Evolutionary conservation across 2,329 filamentous ascomycete species (phyloP).

Genomic region (Ophiostoma pallidulum): DNA sequence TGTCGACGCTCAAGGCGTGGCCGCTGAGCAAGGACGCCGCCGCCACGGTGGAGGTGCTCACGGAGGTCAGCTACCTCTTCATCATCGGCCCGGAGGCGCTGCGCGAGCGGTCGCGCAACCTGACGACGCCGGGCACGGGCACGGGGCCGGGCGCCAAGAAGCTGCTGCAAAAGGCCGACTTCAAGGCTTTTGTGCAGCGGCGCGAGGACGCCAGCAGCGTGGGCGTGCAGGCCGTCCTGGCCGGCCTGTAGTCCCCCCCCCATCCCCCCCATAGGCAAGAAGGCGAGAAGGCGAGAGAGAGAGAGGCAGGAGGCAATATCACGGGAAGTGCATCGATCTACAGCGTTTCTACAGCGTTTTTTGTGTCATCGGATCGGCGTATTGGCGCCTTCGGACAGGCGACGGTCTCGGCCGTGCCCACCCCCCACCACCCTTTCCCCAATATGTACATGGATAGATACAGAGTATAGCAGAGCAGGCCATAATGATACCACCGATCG

Average conservation of each 20-base stretch:
- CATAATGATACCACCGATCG: slow-evolving; percentile 11
- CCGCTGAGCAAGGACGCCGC: slow-evolving; percentile 59
- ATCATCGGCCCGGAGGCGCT: slow-evolving; percentile 80
- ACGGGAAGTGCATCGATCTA: too few species aligned
- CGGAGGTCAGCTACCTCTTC: slow-evolving; percentile 91
- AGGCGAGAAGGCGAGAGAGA: too few species aligned
- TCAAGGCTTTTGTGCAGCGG: slow-evolving; percentile 75
- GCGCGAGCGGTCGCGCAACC: slow-evolving; percentile 56
- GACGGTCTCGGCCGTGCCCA: too few species aligned
- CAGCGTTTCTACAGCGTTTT: too few species aligned
- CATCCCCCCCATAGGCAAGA: too few species aligned
- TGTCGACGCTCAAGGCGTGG: slow-evolving; percentile 77
- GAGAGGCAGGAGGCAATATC: too few species aligned
- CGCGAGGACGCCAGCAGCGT: slow-evolving; percentile 74
- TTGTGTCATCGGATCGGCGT: too few species aligned
- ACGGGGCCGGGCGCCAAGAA: slow-evolving; percentile 38
- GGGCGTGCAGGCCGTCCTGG: slow-evolving; percentile 19
- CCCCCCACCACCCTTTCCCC: too few species aligned
- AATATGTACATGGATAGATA: too few species aligned
- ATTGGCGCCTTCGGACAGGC: too few species aligned
- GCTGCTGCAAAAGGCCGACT: slow-evolving; percentile 55
- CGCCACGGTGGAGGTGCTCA: slow-evolving; percentile 69
- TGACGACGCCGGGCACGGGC: slow-evolving; percentile 32
- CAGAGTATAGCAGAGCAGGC: background rate
- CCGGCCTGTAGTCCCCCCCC: slow-evolving; percentile 17